Evolutionary conservation across 169 alveolate species (phyloP).

Genomic region (Cryptosporidium sp.): DNA sequence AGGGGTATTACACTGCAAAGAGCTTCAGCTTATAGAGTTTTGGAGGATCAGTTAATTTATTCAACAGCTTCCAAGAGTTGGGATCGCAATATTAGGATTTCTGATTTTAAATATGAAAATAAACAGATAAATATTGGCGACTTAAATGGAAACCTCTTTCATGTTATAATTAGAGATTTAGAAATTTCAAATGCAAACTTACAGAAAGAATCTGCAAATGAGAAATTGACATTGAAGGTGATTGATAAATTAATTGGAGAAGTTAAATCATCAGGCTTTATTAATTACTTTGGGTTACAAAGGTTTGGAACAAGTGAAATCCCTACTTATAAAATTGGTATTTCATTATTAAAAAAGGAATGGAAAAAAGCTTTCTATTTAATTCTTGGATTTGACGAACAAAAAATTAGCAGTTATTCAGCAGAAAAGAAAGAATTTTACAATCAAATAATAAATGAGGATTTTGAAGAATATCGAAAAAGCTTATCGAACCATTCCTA

Average conservation of each 20-base stretch:
- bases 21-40: slow-evolving; percentile 65
- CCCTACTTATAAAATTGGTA: slow-evolving; percentile 91
- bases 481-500: slow-evolving; percentile 73
- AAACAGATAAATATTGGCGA: slow-evolving; percentile 89
- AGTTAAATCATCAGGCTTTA: slow-evolving; percentile 88
- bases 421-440: slow-evolving; percentile 2
- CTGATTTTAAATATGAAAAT: slow-evolving; percentile 85
- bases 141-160: slow-evolving; percentile 91
- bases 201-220: slow-evolving; percentile 70
- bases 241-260: slow-evolving; percentile 81
- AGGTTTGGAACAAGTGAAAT: slow-evolving; percentile 91
- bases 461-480: slow-evolving; percentile 55
- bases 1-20: slow-evolving; percentile 93
- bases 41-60: slow-evolving; percentile 81
- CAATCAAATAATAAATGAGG: slow-evolving; percentile 6
- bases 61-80: slow-evolving; percentile 81
- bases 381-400: slow-evolving; percentile 76
- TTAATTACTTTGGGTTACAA: slow-evolving; percentile 94
- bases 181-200: slow-evolving; percentile 53
- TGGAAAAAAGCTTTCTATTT: slow-evolving; percentile 82
- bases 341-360: slow-evolving; percentile 85
- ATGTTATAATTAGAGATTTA: slow-evolving; percentile 88
- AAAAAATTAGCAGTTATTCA: not conserved
- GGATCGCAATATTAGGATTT: slow-evolving; percentile 84
- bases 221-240: slow-evolving; percentile 70